Conservation (phyloP, 495 filamentous ascomycete species). For the Penicillium herquei region DNA sequence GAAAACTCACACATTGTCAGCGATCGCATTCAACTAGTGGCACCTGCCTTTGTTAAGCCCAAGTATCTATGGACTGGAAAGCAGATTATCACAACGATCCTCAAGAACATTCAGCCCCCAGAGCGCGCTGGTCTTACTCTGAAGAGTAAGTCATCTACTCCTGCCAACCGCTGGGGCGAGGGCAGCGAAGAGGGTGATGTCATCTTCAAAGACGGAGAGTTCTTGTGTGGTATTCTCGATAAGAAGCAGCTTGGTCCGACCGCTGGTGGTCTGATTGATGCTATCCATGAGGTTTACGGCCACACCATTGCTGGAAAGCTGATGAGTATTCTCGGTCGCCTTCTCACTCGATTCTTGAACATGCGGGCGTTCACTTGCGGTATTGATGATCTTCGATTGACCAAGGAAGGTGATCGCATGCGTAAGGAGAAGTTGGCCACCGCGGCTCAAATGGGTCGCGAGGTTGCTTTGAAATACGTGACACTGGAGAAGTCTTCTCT, state of each 20-base stretch:
- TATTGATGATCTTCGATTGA: slow-evolving; percentile 92
- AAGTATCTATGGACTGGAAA: slow-evolving; percentile 92
- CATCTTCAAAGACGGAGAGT: slow-evolving; percentile 80
- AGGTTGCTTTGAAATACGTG: slow-evolving; percentile 88
- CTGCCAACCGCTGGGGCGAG: slow-evolving; percentile 72
- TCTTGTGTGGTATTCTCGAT: slow-evolving; percentile 88
- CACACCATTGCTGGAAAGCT: slow-evolving; percentile 80
- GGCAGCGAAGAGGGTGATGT: slow-evolving; percentile 71
- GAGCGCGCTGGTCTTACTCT: slow-evolving; percentile 77
- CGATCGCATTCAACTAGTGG: slow-evolving; percentile 69
- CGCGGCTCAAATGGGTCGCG: slow-evolving; percentile 70
- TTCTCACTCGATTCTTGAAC: slow-evolving; percentile 84
- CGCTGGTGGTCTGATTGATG: slow-evolving; percentile 84
- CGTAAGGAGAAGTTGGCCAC: slow-evolving; percentile 68
- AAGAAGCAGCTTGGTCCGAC: slow-evolving; percentile 92
- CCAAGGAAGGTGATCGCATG: slow-evolving; percentile 69
- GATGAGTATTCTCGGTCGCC: slow-evolving; percentile 82
- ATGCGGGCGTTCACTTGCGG: slow-evolving; percentile 96
- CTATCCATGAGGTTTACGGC: slow-evolving; percentile 91
- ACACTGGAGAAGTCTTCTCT: slow-evolving; percentile 67
- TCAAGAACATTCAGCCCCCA: slow-evolving; percentile 82
- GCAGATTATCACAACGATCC: slow-evolving; percentile 88
- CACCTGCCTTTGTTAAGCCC: slow-evolving; percentile 82
- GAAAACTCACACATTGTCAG: slow-evolving; percentile 78
- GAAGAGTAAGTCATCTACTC: slow-evolving; percentile 72